Conservation (phyloP, 164 flowering plant genomes). For the Houttuynia cordata region DNA sequence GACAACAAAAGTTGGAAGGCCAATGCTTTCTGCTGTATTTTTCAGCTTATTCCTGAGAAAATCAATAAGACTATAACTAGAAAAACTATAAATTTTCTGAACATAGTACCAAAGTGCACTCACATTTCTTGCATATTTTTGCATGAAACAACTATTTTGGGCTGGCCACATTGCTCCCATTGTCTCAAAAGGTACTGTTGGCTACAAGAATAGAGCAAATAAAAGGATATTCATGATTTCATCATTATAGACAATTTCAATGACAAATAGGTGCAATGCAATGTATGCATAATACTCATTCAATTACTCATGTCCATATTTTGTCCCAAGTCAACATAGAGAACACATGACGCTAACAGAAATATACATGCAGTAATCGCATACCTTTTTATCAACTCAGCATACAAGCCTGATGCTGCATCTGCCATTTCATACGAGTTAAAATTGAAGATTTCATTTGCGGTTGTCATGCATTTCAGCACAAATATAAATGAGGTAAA, state of each 20-base stretch:
- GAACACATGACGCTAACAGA: neutral
- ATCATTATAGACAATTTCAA: neutral
- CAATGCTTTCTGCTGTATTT: slow-evolving; percentile 66
- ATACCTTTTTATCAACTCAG: slow-evolving; percentile 77
- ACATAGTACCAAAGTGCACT: neutral
- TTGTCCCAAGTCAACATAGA: no score
- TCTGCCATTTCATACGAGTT: slow-evolving; percentile 34
- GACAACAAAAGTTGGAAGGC: slow-evolving; percentile 89
- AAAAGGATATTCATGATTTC: neutral
- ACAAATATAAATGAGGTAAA: neutral
- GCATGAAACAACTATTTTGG: slow-evolving; percentile 88
- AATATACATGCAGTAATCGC: neutral
- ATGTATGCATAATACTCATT: no score
- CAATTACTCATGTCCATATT: no score
- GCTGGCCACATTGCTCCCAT: slow-evolving; percentile 88
- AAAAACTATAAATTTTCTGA: neutral
- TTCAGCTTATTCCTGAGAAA: slow-evolving; percentile 60
- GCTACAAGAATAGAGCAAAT: slow-evolving; percentile 29
- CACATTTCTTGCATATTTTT: slow-evolving; percentile 90
- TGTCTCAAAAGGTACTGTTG: slow-evolving; percentile 57
- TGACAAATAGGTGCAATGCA: no score
- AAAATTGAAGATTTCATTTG: neutral
- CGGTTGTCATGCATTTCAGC: neutral
- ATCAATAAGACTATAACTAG: neutral
- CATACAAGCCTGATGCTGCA: slow-evolving; percentile 91